Conservation (phyloP, 305 asterid genomes). For the Plantago coronopus region DNA sequence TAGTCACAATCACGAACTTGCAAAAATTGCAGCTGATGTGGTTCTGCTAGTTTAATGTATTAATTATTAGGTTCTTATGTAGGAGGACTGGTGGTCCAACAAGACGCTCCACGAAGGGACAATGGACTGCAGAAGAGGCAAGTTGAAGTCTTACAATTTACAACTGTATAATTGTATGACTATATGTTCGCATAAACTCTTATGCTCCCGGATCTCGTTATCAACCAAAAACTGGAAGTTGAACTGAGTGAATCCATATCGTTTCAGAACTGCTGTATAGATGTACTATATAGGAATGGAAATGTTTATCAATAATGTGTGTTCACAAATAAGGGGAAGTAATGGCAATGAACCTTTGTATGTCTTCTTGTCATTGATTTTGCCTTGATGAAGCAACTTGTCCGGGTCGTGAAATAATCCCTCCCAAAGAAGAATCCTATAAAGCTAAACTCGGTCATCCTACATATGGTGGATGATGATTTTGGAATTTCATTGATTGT, state of each 20-base stretch:
- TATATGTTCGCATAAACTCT: constrained; percentile 10
- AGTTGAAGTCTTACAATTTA: too few species aligned
- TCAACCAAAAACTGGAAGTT: constrained; percentile 5
- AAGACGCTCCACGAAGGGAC: constrained; percentile 98
- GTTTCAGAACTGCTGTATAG: constrained; percentile 3
- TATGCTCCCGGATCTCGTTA: constrained; percentile 3
- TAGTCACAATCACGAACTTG: not conserved
- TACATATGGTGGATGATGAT: not conserved
- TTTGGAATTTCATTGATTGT: not conserved
- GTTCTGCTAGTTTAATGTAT: constrained; percentile 10
- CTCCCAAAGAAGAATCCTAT: not conserved
- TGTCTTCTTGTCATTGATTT: constrained; percentile 5
- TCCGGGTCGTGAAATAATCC: not conserved
- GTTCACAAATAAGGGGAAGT: not conserved
- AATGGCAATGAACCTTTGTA: not conserved
- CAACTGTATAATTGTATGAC: constrained; percentile 10
- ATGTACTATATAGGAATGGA: not conserved
- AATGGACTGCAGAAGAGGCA: constrained; percentile 98
- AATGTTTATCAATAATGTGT: not conserved
- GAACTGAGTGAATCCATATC: constrained; percentile 3
- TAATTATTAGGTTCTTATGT: constrained; percentile 22
- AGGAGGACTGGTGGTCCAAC: constrained; percentile 98
- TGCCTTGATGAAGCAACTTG: too few species aligned
- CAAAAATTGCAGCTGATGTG: constrained; percentile 5
- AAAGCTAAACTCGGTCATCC: not conserved